These are phyloP conservation scores for Penicillium bialowiezense DNA, from an alignment of 495 filamentous ascomycete species.

Conservation along the genomic window DNA sequence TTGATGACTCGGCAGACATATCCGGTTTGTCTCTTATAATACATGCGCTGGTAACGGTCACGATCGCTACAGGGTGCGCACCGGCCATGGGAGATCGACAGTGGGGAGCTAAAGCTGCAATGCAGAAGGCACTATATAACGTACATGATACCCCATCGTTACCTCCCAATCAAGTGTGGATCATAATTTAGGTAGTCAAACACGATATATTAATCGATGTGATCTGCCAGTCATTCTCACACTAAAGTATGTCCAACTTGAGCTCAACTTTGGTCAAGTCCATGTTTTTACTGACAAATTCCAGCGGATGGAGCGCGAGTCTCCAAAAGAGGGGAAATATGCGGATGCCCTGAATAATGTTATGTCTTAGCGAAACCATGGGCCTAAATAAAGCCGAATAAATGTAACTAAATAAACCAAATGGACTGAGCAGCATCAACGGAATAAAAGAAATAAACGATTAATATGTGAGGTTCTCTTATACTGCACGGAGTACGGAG, in stretches of 20 bases:
- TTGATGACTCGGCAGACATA: no score
- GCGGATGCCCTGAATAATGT: neutral
- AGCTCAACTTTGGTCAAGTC: no score
- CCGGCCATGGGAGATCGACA: slow-evolving; percentile 11
- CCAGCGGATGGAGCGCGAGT: slow-evolving; percentile 5
- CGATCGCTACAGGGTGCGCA: slow-evolving; percentile 14
- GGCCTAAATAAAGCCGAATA: no score
- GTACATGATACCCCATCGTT: neutral
- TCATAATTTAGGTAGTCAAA: no score
- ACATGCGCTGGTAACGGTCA: slow-evolving; percentile 1
- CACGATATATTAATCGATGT: no score
- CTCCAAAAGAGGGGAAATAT: neutral
- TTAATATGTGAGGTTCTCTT: neutral
- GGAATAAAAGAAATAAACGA: no score
- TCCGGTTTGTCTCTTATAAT: neutral
- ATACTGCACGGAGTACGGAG: no score
- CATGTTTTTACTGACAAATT: no score
- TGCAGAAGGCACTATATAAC: neutral
- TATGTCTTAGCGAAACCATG: no score
- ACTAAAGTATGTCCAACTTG: no score
- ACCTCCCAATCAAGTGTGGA: neutral
- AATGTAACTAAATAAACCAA: neutral
- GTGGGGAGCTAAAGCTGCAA: neutral
- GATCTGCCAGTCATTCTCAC: no score
- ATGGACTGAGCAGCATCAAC: no score